Conservation (phyloP, 2,329 filamentous ascomycete genomes). For the Exserohilum turcica region DNA sequence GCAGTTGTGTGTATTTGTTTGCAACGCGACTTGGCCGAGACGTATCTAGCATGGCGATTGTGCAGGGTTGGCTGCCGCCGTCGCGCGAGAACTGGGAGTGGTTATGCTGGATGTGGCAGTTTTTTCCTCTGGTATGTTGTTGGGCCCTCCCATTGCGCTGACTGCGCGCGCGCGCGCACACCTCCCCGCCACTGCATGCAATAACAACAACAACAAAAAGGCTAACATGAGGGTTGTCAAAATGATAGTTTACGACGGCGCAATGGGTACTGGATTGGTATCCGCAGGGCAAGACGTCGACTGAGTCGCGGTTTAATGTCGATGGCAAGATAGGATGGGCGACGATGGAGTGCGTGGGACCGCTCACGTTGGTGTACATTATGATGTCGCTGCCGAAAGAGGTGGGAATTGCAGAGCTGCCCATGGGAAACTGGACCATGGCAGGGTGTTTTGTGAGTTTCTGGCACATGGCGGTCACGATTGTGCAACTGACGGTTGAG, state of each 20-base stretch:
- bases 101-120: constrained; percentile 53
- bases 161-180: no score
- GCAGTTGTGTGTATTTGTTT: neutral
- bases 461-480: no score
- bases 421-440: constrained; percentile 79
- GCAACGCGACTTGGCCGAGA: neutral
- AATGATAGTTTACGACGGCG: constrained; percentile 65
- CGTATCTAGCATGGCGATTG: constrained; percentile 46
- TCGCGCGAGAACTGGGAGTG: constrained; percentile 58
- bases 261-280: constrained; percentile 81
- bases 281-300: constrained; percentile 90
- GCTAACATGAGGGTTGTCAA: constrained; percentile 6
- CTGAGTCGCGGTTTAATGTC: constrained; percentile 76
- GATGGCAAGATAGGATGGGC: constrained; percentile 87
- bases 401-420: constrained; percentile 63
- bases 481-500: no score
- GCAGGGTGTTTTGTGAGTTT: constrained; percentile 65
- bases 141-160: no score
- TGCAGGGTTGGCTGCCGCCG: constrained; percentile 54
- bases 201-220: neutral
- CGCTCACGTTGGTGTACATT: constrained; percentile 77
- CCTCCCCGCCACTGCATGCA: neutral
- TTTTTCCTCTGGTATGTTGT: constrained; percentile 55
- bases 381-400: constrained; percentile 70
- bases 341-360: constrained; percentile 82